phyloP scores from a whole-genome alignment of 345 rosid species.

The Stellera chamaejasme region DNA sequence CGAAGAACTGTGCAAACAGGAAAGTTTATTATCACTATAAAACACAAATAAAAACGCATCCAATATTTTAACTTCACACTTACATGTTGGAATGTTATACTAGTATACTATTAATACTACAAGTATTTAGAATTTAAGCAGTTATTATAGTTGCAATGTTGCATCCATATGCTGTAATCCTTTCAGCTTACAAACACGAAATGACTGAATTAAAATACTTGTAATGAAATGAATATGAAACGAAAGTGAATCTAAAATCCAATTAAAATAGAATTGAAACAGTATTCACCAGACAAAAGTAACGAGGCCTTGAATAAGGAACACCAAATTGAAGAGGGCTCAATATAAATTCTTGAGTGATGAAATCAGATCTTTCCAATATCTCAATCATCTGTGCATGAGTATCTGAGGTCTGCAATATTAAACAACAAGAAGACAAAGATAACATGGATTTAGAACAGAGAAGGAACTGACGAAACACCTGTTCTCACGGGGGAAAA shows the following conservation, averaged over 20 bases:
- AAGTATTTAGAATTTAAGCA: too few relatives aligned
- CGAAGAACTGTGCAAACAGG: too few relatives aligned
- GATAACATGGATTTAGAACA: too few relatives aligned
- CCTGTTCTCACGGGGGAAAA: neutral
- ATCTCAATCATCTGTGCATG: conserved; percentile 52
- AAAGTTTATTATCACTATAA: too few relatives aligned
- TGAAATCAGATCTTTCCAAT: conserved; percentile 40
- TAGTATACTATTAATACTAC: too few relatives aligned
- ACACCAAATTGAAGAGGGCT: conserved; percentile 89
- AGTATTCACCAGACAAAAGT: conserved; percentile 77
- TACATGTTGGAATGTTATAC: too few relatives aligned
- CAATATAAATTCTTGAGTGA: conserved; percentile 75
- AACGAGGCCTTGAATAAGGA: conserved; percentile 97
- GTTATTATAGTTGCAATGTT: too few relatives aligned
- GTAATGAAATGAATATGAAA: neutral
- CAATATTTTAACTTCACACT: too few relatives aligned
- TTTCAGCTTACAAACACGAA: too few relatives aligned
- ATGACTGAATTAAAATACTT: too few relatives aligned
- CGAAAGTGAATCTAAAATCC: neutral
- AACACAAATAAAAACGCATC: too few relatives aligned
- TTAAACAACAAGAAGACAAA: conserved; percentile 2
- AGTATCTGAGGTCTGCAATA: conserved; percentile 59
- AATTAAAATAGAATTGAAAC: conserved; percentile 11
- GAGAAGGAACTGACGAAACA: neutral
- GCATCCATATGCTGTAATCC: too few relatives aligned